Evolutionary conservation across 106 monocot species (phyloP).

Genomic region (Vanilla planifolia): DNA sequence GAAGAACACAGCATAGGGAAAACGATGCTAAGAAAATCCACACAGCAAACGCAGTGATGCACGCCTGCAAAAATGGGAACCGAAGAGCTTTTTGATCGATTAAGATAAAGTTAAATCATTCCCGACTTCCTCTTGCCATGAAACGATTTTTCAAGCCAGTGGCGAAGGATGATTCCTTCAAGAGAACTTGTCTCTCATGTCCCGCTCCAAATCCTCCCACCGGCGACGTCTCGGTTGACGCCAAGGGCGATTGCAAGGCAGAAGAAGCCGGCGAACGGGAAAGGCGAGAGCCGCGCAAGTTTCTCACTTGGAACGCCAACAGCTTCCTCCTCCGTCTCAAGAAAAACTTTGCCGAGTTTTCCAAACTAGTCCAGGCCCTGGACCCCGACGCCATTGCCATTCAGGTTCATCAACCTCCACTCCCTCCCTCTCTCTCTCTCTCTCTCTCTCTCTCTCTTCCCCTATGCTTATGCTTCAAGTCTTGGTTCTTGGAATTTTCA

Average conservation of each 20-base stretch:
- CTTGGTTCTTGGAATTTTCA: neutral
- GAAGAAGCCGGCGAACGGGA: slow-evolving; percentile 1
- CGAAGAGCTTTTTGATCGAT: no score
- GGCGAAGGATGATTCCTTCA: slow-evolving; percentile 62
- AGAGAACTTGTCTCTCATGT: slow-evolving; percentile 42
- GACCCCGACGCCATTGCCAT: slow-evolving; percentile 86
- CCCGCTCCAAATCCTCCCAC: neutral
- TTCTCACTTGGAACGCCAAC: slow-evolving; percentile 98
- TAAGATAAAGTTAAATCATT: no score
- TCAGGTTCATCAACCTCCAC: slow-evolving; percentile 51
- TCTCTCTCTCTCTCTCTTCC: neutral
- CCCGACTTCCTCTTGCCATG: slow-evolving; percentile 26
- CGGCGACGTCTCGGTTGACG: neutral
- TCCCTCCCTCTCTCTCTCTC: neutral
- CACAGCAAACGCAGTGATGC: no score
- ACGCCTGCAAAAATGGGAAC: no score
- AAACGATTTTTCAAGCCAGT: slow-evolving; percentile 94
- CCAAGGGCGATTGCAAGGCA: neutral
- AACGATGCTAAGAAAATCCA: no score
- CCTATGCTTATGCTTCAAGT: neutral
- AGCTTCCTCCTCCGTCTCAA: slow-evolving; percentile 90
- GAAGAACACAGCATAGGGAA: no score
- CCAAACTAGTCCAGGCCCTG: slow-evolving; percentile 44
- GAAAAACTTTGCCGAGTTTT: slow-evolving; percentile 81
- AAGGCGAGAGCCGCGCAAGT: slow-evolving; percentile 52